phyloP scores from a whole-genome alignment of 2,329 filamentous ascomycete genomes.

The Fonsecaea monophora region DNA sequence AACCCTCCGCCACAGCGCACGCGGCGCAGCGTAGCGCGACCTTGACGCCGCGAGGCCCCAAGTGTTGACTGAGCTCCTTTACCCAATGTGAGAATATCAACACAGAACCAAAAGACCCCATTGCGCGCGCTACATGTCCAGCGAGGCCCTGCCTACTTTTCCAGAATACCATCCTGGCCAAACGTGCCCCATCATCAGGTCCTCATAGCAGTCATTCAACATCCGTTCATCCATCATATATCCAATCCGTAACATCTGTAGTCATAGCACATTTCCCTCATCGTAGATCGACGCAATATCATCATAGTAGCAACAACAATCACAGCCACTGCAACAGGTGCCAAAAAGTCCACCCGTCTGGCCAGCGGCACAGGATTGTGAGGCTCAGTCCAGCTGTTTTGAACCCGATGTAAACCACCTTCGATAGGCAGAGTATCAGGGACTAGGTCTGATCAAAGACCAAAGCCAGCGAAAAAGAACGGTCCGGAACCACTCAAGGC shows the following conservation, averaged over 20 bases:
- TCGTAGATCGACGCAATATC: conserved; percentile 6
- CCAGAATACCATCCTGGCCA: background rate
- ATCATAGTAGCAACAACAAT: background rate
- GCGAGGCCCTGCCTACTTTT: background rate
- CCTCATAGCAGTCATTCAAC: conserved; percentile 10
- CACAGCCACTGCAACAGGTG: background rate
- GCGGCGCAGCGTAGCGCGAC: background rate
- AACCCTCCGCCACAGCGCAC: too few species aligned
- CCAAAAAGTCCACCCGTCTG: background rate
- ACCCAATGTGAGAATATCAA: background rate
- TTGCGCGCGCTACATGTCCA: background rate
- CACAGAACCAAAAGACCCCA: background rate
- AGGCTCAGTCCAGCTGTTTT: background rate
- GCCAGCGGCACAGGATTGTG: background rate
- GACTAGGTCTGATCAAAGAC: background rate
- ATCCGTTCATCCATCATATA: conserved; percentile 3
- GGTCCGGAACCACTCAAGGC: background rate
- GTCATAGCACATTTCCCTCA: conserved; percentile 7
- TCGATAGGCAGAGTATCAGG: background rate
- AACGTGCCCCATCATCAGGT: background rate
- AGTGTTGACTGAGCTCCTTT: background rate
- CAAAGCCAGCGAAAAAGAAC: background rate
- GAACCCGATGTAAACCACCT: background rate
- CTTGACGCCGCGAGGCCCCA: background rate
- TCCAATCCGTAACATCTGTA: conserved; percentile 2